Evolutionary conservation across 2,329 filamentous ascomycete genomes (phyloP), one percentile per base, ranked within the genome.

Genomic region (Ceratocystiopsis brevicomis): DNA sequence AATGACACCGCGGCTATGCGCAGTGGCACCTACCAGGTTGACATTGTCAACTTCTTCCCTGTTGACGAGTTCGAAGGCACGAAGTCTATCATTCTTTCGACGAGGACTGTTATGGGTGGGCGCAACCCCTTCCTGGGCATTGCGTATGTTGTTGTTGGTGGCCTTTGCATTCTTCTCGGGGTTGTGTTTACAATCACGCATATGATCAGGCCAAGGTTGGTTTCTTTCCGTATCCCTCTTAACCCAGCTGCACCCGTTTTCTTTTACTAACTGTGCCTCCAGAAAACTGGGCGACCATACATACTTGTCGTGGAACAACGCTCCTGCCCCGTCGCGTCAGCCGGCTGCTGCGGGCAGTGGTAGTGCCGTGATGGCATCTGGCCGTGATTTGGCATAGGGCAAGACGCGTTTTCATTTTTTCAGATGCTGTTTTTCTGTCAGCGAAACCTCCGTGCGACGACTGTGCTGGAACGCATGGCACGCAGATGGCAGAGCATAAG

Each of bases 221-320:
- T 61, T 34, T 34, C 30, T 17, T 18, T 36, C 25, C 8, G 4
- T 8, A 21, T 4, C 21, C 37, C 32, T 21, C 43, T 18, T 21
- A 21, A 11, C 5, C 10, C 25, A 30, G 10, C 25, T 10, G 10
- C 25, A 10, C 25, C 2, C 25, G 15, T 36, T 8, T 40, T n/a
- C 15, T 21, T 19, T 15, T 35, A 3, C 34, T 11, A 25, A 9
- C 10, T 21, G 25, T 37, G n/a, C 8, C 6, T n/a, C 50, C 41
- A 88, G 90, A 56, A 98, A 96, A 81, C 73, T 98, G 37, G 90
- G 90, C 48, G 90, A 98, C 59, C 90, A 96, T 61, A 95, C 86
- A 10, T 96, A 98, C 59, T 71, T 98, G 40, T 90, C 84, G 19
- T 98, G 90, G 90, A 95, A 96, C 59, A 74, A 75, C 46, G 64